Evolutionary conservation across 1,284 basidiomycete species (phyloP).

Genomic region (Volvariella surrecta): DNA sequence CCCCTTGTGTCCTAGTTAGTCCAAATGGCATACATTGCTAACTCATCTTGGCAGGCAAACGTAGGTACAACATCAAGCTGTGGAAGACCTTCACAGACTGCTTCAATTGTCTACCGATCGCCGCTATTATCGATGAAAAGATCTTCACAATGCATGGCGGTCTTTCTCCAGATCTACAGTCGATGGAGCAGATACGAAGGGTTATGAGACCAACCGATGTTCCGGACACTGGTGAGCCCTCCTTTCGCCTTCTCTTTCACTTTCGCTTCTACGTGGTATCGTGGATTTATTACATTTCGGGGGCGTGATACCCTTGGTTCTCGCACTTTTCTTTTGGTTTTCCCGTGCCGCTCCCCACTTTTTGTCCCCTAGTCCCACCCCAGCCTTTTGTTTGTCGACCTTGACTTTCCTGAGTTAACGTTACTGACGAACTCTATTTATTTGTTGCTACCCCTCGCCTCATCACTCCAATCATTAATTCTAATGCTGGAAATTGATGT

Average conservation of each 20-base stretch:
- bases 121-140: conserved; percentile 95
- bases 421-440: no score
- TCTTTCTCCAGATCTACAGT: conserved; percentile 94
- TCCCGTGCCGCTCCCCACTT: conserved; percentile 11
- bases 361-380: no score
- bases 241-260: conserved; percentile 4
- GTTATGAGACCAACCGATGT: conserved; percentile 99
- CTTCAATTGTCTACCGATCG: conserved; percentile 94
- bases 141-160: conserved; percentile 95
- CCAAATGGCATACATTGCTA: no score
- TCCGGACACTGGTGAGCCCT: conserved; percentile 82
- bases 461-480: no score
- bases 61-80: conserved; percentile 95
- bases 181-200: conserved; percentile 99
- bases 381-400: no score
- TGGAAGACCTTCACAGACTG: conserved; percentile 98
- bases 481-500: no score
- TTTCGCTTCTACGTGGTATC: no score
- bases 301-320: not conserved
- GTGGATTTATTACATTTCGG: no score
- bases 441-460: no score
- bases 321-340: conserved; percentile 3
- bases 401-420: no score
- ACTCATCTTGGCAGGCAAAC: conserved; percentile 84
- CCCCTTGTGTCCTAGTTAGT: conserved; percentile 7